These are phyloP conservation scores for Aspergillus pseudonomiae DNA, from an alignment of 2,329 filamentous ascomycete genomes.

Conservation along the genomic window DNA sequence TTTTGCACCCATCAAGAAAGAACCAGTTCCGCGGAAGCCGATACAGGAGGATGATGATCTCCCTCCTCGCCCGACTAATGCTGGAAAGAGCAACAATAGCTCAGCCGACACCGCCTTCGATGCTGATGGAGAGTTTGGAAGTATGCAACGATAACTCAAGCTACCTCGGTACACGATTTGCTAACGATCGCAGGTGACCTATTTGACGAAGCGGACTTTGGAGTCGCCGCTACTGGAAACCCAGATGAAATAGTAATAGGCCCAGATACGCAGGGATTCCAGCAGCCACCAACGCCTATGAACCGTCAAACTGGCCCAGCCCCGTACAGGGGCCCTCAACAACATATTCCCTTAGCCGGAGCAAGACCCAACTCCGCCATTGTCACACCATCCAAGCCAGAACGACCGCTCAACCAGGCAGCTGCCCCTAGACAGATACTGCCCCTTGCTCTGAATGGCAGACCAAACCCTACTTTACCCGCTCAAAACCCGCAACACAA, in stretches of 20 bases:
- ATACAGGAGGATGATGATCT: constrained; percentile 52
- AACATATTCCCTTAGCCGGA: constrained; percentile 19
- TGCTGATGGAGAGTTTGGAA: constrained; percentile 47
- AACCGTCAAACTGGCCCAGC: constrained; percentile 25
- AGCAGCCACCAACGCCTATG: constrained; percentile 31
- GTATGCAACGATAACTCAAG: constrained; percentile 28
- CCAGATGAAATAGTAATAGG: constrained; percentile 74
- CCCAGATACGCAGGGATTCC: constrained; percentile 29
- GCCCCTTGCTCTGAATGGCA: constrained; percentile 23
- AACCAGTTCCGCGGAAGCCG: constrained; percentile 44
- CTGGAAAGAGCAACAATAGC: constrained; percentile 33
- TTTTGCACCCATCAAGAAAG: constrained; percentile 65
- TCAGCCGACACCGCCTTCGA: constrained; percentile 37
- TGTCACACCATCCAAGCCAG: constrained; percentile 45
- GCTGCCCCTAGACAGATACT: constrained; percentile 26
- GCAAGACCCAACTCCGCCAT: constrained; percentile 27
- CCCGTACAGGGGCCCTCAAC: constrained; percentile 25
- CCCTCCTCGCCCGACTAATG: constrained; percentile 33
- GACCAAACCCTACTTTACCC: constrained; percentile 23
- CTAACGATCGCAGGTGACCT: constrained; percentile 53
- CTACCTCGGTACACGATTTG: neutral
- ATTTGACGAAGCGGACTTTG: constrained; percentile 78
- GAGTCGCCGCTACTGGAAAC: constrained; percentile 68
- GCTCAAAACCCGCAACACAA: constrained; percentile 22
- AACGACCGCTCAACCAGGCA: constrained; percentile 30